phyloP scores from a whole-genome alignment of 2,329 filamentous ascomycete genomes.

The Fusarium sp. region DNA sequence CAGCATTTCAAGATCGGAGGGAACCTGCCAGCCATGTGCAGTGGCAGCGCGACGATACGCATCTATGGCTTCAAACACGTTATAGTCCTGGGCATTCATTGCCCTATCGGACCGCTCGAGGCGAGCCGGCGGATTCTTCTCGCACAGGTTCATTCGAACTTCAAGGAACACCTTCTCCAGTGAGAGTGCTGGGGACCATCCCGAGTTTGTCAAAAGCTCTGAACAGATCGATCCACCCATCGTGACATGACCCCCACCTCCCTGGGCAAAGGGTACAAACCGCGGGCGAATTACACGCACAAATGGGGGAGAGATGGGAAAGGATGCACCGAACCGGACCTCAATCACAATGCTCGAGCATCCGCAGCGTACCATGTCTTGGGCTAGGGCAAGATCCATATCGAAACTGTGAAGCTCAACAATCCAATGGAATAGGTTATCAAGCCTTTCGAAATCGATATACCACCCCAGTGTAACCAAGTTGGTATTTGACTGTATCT shows the following conservation, averaged over 20 bases:
- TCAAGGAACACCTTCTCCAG: conserved; percentile 86
- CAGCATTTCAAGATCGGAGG: conserved; percentile 66
- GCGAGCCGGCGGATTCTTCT: conserved; percentile 78
- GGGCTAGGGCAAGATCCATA: conserved; percentile 71
- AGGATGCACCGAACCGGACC: conserved; percentile 80
- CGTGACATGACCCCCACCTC: conserved; percentile 89
- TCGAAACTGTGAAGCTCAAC: conserved; percentile 90
- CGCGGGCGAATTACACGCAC: conserved; percentile 84
- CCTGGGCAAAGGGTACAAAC: conserved; percentile 75
- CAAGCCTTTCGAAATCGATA: conserved; percentile 73
- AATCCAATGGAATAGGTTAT: conserved; percentile 90
- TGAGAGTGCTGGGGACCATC: conserved; percentile 78
- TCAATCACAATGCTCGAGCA: conserved; percentile 80
- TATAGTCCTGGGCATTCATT: conserved; percentile 64
- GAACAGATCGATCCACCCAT: conserved; percentile 85
- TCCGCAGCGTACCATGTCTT: conserved; percentile 74
- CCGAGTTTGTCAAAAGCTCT: conserved; percentile 83
- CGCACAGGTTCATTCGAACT: conserved; percentile 80
- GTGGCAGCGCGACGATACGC: conserved; percentile 76
- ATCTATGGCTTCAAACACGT: conserved; percentile 74
- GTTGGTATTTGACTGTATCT: conserved; percentile 70
- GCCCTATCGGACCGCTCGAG: conserved; percentile 55
- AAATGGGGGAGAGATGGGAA: conserved; percentile 84
- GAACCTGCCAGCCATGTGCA: conserved; percentile 78
- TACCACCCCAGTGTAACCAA: conserved; percentile 83